Base-by-base conservation (phyloP, 1,284 basidiomycete species). In the Pseudozyma hubeiensis region DNA sequence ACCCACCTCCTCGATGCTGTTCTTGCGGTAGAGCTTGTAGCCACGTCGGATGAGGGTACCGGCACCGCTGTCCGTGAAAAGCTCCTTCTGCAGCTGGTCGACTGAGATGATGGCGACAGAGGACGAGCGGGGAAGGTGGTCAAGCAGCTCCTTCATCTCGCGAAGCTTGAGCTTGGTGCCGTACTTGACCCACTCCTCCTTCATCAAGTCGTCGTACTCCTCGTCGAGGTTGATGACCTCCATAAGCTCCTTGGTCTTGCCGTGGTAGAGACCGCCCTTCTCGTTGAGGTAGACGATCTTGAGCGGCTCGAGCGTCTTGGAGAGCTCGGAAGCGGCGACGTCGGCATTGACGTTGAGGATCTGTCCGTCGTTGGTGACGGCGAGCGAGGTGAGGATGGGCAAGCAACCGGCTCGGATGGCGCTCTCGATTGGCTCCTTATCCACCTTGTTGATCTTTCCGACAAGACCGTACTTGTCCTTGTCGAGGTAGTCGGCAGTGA, bases 271-370 rank as follows among this genome's bases (percentile, higher is more conserved):
- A 54, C 97, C 96, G 64, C 96, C 96, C 87, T 99, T 98, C 83
- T 99, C 97, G 85, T 97, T 97, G 83, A 99, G 86, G 87, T 95
- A 98, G 56, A 99, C 96, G 71, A 99, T 98, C 88, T 99, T 99
- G 87, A 84, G 77, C n/a, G 82, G 82, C 75, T 84, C 82, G 50
- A 84, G 77, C 34, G 82, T 81, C 77, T 84, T 84, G 65, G 81
- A 73, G 8, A 84, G 79, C 73, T 84, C 82, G 37, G 76, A 78
- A 16, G 82, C 82, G 19, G 82, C 82, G 37, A 84, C 82, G 55
- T 84, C 82, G 45, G 82, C 82, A 49, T 84, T 84, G 67, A 84
- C 82, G 53, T 84, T 84, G 47, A 84, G 72, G 59, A 84, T 83
- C 74, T 84, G 82, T 5, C 82, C 82, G 43, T 84, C 82, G 58